Percentiles rank a stretch among this genome's conserved stretches.
These are phyloP conservation scores for Xylaria scruposa DNA, from an alignment of 495 filamentous ascomycete genomes.

Conservation along the genomic window DNA sequence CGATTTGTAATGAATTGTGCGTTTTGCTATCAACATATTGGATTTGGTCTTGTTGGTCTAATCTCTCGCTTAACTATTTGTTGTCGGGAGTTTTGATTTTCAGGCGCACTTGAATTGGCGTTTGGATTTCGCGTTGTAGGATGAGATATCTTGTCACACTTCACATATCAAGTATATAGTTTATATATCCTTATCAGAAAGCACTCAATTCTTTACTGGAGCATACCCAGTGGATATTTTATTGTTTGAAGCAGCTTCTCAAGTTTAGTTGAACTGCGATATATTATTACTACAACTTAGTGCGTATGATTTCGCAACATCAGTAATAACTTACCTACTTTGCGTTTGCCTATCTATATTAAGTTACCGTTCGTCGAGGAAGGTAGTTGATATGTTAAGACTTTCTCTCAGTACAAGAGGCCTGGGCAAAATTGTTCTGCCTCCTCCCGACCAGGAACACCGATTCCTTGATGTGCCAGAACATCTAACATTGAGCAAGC, in stretches of 20 bases:
- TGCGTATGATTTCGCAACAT: neutral
- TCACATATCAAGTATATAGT: conserved; percentile 1
- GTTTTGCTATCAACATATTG: neutral
- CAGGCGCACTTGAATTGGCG: neutral
- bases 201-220: neutral
- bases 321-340: neutral
- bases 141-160: neutral
- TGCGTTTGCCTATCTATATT: neutral
- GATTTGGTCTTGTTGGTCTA: neutral
- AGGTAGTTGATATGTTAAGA: neutral
- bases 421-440: neutral
- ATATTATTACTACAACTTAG: neutral
- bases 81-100: neutral
- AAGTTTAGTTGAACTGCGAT: too few species aligned
- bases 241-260: neutral
- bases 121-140: neutral
- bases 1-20: conserved; percentile 23
- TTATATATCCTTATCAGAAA: neutral
- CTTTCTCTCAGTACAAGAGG: neutral
- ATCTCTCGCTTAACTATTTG: neutral
- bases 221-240: neutral
- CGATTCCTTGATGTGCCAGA: neutral
- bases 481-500: neutral
- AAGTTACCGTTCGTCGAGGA: neutral
- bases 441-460: neutral